A percentile compares a stretch with the other conserved stretches of the same genome.
Evolutionary conservation across 1,139 yeast species (phyloP).

Genomic region (Pichia sp.): DNA sequence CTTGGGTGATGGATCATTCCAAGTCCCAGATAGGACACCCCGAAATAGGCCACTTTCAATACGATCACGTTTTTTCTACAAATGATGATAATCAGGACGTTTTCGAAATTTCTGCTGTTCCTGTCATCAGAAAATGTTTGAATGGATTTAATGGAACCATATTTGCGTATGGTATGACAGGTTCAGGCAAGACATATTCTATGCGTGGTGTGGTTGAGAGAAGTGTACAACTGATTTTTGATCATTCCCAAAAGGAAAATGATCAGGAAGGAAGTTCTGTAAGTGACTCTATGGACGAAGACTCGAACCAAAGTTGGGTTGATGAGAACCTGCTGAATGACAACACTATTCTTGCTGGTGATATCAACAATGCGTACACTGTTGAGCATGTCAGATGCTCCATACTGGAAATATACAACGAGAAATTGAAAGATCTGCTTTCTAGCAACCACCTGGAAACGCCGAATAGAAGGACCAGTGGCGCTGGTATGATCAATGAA

Average conservation of each 20-base stretch:
- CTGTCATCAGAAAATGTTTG: slow-evolving; percentile 57
- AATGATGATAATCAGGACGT: slow-evolving; percentile 47
- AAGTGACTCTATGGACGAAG: slow-evolving; percentile 10
- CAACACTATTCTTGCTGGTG: slow-evolving; percentile 6
- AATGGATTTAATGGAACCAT: slow-evolving; percentile 86
- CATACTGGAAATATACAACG: slow-evolving; percentile 83
- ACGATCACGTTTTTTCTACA: slow-evolving; percentile 70
- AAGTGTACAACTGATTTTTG: slow-evolving; percentile 8
- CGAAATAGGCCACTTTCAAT: slow-evolving; percentile 53
- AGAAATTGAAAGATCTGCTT: slow-evolving; percentile 70
- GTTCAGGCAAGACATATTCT: slow-evolving; percentile 89
- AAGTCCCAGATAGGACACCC: slow-evolving; percentile 29
- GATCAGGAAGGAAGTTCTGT: not conserved
- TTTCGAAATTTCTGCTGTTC: slow-evolving; percentile 53
- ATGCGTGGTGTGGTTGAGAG: slow-evolving; percentile 62
- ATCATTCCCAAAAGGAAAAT: not conserved
- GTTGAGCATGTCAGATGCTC: slow-evolving; percentile 31
- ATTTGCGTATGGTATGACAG: slow-evolving; percentile 94
- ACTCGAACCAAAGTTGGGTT: not conserved
- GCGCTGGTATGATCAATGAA: slow-evolving; percentile 30
- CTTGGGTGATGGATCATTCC: slow-evolving; percentile 9
- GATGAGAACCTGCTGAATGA: slow-evolving; percentile 8
- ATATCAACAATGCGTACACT: slow-evolving; percentile 14
- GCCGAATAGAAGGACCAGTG: not conserved
- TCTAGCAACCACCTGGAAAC: slow-evolving; percentile 19